Conservation (phyloP, 2,329 filamentous ascomycete genomes). For the Fusarium vanettenii region DNA sequence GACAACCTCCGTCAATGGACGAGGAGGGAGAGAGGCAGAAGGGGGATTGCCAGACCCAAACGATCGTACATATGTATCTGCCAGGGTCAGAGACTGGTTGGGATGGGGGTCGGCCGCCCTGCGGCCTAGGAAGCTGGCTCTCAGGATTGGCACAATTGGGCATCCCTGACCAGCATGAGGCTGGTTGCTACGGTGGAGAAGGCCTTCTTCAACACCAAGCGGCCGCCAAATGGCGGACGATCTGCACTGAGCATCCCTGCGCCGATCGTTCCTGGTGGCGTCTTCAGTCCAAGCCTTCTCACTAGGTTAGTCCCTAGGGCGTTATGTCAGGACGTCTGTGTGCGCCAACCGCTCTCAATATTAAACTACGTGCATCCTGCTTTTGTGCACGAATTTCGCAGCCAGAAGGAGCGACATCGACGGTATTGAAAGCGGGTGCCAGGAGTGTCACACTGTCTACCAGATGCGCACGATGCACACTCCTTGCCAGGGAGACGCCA, state of each 20-base stretch:
- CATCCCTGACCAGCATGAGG: constrained; percentile 23
- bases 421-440: constrained; percentile 7
- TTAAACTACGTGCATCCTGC: constrained; percentile 2
- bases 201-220: constrained; percentile 25
- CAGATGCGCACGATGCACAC: constrained; percentile 27
- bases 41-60: constrained; percentile 1
- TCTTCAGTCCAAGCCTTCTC: constrained; percentile 31
- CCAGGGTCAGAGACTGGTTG: constrained; percentile 2
- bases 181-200: constrained; percentile 28
- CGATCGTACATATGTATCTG: background rate
- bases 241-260: constrained; percentile 41
- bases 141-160: background rate
- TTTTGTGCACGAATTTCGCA: background rate
- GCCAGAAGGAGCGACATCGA: background rate
- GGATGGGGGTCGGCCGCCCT: constrained; percentile 19
- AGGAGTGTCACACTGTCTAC: constrained; percentile 21
- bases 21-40: constrained; percentile 7
- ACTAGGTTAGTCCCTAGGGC: constrained; percentile 19
- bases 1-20: constrained; percentile 25
- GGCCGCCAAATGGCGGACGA: constrained; percentile 39
- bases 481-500: constrained; percentile 15
- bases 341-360: constrained; percentile 13
- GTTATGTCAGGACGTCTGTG: constrained; percentile 22
- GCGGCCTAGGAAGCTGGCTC: constrained; percentile 4
- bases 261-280: constrained; percentile 44